These are phyloP conservation scores for Lachnellula hyalina DNA, from an alignment of 2,329 filamentous ascomycete genomes.

Conservation along the genomic window DNA sequence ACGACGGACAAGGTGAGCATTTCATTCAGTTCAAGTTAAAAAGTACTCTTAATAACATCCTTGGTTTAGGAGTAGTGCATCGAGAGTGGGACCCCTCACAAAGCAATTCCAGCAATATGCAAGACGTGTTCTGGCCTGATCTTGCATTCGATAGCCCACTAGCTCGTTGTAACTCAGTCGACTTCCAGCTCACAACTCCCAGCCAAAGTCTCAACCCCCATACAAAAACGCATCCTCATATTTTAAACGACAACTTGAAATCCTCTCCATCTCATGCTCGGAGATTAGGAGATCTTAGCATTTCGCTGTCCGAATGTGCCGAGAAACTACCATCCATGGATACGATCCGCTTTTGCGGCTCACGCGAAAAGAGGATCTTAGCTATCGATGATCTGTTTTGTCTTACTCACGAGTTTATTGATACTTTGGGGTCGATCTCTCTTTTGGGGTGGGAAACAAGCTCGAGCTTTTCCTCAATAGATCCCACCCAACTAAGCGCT, in stretches of 20 bases:
- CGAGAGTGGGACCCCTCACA: not conserved
- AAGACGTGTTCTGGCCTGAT: not conserved
- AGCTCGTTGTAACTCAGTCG: not conserved
- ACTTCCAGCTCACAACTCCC: not conserved
- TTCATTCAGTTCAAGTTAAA: not conserved
- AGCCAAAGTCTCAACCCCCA: too few species aligned
- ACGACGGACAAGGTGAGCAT: not conserved
- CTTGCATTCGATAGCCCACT: not conserved
- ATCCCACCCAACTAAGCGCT: too few species aligned
- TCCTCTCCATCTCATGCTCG: not conserved
- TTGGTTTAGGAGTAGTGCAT: not conserved
- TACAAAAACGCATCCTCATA: not conserved
- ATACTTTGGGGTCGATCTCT: not conserved
- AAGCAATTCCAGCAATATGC: not conserved
- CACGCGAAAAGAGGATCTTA: not conserved
- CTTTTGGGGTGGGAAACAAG: not conserved
- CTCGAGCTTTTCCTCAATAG: not conserved
- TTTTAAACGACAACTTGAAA: not conserved
- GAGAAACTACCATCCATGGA: not conserved
- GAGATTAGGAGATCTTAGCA: slow-evolving; percentile 1
- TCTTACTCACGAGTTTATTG: slow-evolving; percentile 5
- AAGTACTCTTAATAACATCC: not conserved
- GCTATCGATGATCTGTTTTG: slow-evolving; percentile 6
- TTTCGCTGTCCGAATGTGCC: slow-evolving; percentile 2
- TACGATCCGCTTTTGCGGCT: too few species aligned